A percentile compares a stretch with the other conserved stretches of the same genome.
These are phyloP conservation scores for Venturia nashicola DNA, from an alignment of 2,329 filamentous ascomycete genomes.

Conservation along the genomic window DNA sequence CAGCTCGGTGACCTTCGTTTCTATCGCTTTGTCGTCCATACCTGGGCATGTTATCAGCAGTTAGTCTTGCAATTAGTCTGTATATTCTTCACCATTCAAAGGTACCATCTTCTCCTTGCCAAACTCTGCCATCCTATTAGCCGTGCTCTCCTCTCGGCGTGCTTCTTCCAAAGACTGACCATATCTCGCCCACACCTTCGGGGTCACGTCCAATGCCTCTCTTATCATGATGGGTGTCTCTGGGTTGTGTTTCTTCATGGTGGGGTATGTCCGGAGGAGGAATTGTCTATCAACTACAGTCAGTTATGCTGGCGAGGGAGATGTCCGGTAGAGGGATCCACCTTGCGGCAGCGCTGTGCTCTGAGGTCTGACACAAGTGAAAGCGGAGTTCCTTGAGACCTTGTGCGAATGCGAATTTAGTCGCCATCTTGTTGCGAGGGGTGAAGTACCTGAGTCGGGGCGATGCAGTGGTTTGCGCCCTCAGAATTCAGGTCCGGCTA, in stretches of 20 bases:
- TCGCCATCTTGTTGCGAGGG: slow-evolving; percentile 52
- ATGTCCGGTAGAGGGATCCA: slow-evolving; percentile 27
- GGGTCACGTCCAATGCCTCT: slow-evolving; percentile 74
- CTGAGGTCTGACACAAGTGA: slow-evolving; percentile 88
- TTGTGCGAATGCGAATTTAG: slow-evolving; percentile 85
- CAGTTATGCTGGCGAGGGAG: slow-evolving; percentile 1
- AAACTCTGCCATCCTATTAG: slow-evolving; percentile 36
- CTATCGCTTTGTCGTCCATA: slow-evolving; percentile 58
- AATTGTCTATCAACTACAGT: slow-evolving; percentile 54
- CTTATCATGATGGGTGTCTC: slow-evolving; percentile 86
- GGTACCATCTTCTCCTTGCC: slow-evolving; percentile 56
- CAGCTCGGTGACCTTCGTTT: slow-evolving; percentile 51
- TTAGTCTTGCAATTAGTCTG: not conserved
- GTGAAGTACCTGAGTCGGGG: too few species aligned
- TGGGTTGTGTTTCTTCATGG: slow-evolving; percentile 99
- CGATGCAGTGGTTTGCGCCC: not conserved
- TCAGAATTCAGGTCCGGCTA: not conserved
- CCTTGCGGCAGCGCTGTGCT: slow-evolving; percentile 82
- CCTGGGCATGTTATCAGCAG: slow-evolving; percentile 29
- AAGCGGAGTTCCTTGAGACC: slow-evolving; percentile 92
- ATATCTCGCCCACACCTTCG: slow-evolving; percentile 85
- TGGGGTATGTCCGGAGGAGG: slow-evolving; percentile 81
- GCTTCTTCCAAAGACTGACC: slow-evolving; percentile 42
- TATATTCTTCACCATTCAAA: slow-evolving; percentile 40
- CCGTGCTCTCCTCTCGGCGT: not conserved